Base-by-base conservation (phyloP, 2,329 filamentous ascomycete species). In the Neospermospora avenae region DNA sequence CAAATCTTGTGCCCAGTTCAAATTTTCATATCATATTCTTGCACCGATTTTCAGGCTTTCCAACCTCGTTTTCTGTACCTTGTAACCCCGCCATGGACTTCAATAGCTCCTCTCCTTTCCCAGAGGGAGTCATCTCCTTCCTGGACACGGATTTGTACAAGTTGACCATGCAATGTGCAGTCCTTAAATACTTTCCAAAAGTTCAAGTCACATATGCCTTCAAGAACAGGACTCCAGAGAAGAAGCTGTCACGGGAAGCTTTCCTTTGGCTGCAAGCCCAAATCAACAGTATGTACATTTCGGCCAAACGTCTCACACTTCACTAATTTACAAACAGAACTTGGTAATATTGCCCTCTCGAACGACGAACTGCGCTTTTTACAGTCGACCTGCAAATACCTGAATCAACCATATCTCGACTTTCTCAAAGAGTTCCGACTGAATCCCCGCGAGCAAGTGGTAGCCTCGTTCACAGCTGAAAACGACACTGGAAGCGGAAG, bases 151-250 rank as follows among this genome's bases (percentile, higher is more conserved):
- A 88, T 68, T 72, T 99, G 63, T 99, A 74, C 65, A 99, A 99
- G 77, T 77, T 99, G 76, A 99, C 95, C 20, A 99, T 99, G 95
- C 95, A 99, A 87, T 96, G 90, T 73, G 92, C 92, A 63, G 88
- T 98, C 66, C 83, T 96, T 68, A 96, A 96, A 76, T 96, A 93
- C 78, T 98, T 96, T 75, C 88, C 88, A 35, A 81, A 93, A 60
- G 78, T 86, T 69, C 84, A 87, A 46, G 95, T 98, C 60, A 92
- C 90, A 2, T 99, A 98, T 73, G 86, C 89, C 61, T 97, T 96
- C 77, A 98, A 92, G 55, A 99, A 99, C 74, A 89, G 95, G 54
- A 99, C 95, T 1, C 91, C 91, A 7, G 86, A 96, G 63, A 96
- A 97, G 85, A 92, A 93, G 74, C 80, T 99, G 61, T 96, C 86